Base-by-base conservation (phyloP, 2,329 filamentous ascomycete species). In the Aspergillus flavus region DNA sequence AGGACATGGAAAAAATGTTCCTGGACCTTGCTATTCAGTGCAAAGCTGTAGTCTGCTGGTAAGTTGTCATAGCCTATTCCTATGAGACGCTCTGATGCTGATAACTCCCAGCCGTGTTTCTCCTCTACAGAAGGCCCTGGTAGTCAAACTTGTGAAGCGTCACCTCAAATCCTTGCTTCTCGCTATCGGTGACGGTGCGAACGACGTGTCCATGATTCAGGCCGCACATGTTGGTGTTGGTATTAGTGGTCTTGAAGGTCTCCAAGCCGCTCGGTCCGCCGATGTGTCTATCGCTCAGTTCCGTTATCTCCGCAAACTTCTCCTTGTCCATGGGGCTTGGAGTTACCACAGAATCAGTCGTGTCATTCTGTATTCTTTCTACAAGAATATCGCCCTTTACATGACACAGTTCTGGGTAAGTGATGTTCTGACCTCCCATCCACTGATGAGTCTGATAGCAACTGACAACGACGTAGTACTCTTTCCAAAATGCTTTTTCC, bases 151-250 rank as follows among this genome's bases (percentile, higher is more conserved):
- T 68, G 95, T 99, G 74, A 99, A 98, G 81, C 92, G 93, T 69
- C 92, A 97, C 76, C 87, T 95, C 69, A 92, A 97, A 75, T 88
- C 93, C 14, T 93, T 99, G 69, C 88, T 97, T 59, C 87, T 99
- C 57, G 95, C 95, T 58, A 97, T 99, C 76, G 95, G 95, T 69
- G 95, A 99, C 73, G 95, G 95, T 68, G 95, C 95, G 54, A 99
- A 99, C 80, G 95, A 99, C 74, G 95, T 99, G n/a, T 97, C 94
- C 21, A 99, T 99, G 95, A 99, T 99, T 61, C 95, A 99, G 82
- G 95, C 95, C 12, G 95, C 95, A 14, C 95, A 99, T 76, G 96
- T 99, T 68, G 95, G 95, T 68, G 92, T 99, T 52, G 95, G 95
- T 79, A 99, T 99, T 78, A 97, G 93, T 74, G 95, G 95, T 79